Conservation (phyloP, 202 grass and related monocot genomes). For the Panicum virgatum region DNA sequence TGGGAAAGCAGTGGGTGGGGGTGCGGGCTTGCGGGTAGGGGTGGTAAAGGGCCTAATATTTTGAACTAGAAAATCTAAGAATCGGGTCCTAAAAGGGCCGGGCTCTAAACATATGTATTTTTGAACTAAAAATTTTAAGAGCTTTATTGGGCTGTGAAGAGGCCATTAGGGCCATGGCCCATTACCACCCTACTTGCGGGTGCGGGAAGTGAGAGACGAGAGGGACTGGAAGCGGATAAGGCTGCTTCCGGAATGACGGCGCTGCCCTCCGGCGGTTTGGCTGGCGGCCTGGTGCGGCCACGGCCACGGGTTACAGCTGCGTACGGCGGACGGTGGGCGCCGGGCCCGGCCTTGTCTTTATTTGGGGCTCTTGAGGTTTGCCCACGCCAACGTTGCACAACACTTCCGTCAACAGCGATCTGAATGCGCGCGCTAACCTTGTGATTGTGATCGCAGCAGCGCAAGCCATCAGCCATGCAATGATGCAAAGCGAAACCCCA, state of each 20-base stretch:
- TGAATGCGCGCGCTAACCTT: neutral
- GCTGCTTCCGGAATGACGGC: conserved; percentile 25
- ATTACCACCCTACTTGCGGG: too few species aligned
- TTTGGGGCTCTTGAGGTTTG: neutral
- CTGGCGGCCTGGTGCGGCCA: neutral
- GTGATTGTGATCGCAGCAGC: neutral
- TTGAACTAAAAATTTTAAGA: too few species aligned
- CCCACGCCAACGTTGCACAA: neutral
- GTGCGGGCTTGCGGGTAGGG: neutral
- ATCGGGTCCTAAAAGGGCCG: too few species aligned
- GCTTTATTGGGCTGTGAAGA: too few species aligned
- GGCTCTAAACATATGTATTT: too few species aligned
- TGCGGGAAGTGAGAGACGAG: neutral
- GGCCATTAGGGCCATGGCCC: too few species aligned
- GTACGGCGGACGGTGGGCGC: neutral
- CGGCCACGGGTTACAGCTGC: neutral
- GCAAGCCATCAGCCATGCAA: neutral
- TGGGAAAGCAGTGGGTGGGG: neutral
- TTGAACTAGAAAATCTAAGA: too few species aligned
- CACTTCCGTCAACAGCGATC: neutral
- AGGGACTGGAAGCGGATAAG: conserved; percentile 40
- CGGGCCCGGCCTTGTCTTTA: neutral
- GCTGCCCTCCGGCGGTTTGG: conserved; percentile 24
- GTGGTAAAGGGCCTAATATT: too few species aligned
- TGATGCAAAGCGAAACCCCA: neutral